A percentile compares a stretch with the other conserved stretches of the same genome.
Conservation (phyloP, 129 eudicot species). For the Silybum marianum region DNA sequence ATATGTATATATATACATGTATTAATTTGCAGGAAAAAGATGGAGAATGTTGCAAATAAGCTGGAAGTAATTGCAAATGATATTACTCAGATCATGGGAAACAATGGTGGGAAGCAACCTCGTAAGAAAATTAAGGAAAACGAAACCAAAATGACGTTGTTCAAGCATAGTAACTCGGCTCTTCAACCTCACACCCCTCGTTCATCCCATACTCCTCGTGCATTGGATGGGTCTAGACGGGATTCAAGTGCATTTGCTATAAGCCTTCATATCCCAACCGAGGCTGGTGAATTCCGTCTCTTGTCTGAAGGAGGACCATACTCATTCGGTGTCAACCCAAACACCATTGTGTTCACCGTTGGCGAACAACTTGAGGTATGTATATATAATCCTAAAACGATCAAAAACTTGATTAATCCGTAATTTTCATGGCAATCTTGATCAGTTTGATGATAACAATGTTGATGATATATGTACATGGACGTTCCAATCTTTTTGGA, state of each 20-base stretch:
- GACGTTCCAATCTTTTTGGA: no score
- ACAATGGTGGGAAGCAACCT: constrained; percentile 32
- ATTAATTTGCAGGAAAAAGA: constrained; percentile 44
- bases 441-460: not conserved
- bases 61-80: constrained; percentile 68
- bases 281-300: constrained; percentile 50
- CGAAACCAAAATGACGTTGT: constrained; percentile 53
- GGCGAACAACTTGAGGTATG: constrained; percentile 70
- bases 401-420: not conserved
- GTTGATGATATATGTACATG: not conserved
- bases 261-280: constrained; percentile 59
- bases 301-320: constrained; percentile 40
- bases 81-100: constrained; percentile 41
- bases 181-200: constrained; percentile 44
- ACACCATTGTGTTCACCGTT: constrained; percentile 55
- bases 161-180: constrained; percentile 57
- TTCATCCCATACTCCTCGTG: constrained; percentile 39
- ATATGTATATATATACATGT: not conserved
- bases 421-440: not conserved
- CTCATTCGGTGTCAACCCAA: constrained; percentile 45
- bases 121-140: constrained; percentile 45
- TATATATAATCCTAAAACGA: not conserved
- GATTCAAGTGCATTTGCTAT: constrained; percentile 49
- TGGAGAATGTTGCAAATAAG: constrained; percentile 51
- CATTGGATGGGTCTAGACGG: constrained; percentile 38